phyloP scores from a whole-genome alignment of 768 basidiomycete species.

The Lentinula raphanica region DNA sequence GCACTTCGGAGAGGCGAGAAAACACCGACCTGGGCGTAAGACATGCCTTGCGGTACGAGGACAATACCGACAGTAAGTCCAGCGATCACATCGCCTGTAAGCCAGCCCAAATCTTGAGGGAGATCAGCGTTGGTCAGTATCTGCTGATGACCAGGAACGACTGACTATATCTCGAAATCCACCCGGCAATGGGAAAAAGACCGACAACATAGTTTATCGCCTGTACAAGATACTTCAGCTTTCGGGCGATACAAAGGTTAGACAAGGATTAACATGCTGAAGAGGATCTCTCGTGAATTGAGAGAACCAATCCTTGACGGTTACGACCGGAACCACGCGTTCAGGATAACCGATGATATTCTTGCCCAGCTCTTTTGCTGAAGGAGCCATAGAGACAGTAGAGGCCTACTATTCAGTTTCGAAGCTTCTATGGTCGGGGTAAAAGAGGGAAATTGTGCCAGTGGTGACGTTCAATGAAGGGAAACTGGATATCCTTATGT shows the following conservation, averaged over 20 bases:
- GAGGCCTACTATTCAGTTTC: neutral
- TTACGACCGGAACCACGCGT: slow-evolving; percentile 51
- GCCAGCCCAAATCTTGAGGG: slow-evolving; percentile 64
- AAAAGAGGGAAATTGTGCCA: slow-evolving; percentile 4
- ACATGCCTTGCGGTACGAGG: slow-evolving; percentile 91
- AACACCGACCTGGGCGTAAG: slow-evolving; percentile 63
- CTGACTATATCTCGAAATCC: slow-evolving; percentile 86
- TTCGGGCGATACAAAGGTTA: neutral
- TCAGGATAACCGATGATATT: slow-evolving; percentile 58
- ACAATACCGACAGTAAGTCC: slow-evolving; percentile 94
- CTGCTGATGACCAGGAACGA: slow-evolving; percentile 7
- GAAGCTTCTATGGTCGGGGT: neutral
- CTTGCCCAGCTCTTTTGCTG: slow-evolving; percentile 49
- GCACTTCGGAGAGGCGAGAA: neutral
- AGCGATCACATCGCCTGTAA: slow-evolving; percentile 82
- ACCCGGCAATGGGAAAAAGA: slow-evolving; percentile 81
- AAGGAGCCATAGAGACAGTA: slow-evolving; percentile 27
- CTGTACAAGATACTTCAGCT: slow-evolving; percentile 32
- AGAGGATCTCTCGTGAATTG: slow-evolving; percentile 40
- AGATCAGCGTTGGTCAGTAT: neutral
- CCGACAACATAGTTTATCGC: slow-evolving; percentile 55
- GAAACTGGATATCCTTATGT: neutral
- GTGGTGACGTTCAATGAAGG: neutral
- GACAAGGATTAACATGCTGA: slow-evolving; percentile 36
- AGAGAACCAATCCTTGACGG: slow-evolving; percentile 50